Evolutionary conservation across 148 eudicot species (phyloP).

Genomic region (Persicaria tinctoria): DNA sequence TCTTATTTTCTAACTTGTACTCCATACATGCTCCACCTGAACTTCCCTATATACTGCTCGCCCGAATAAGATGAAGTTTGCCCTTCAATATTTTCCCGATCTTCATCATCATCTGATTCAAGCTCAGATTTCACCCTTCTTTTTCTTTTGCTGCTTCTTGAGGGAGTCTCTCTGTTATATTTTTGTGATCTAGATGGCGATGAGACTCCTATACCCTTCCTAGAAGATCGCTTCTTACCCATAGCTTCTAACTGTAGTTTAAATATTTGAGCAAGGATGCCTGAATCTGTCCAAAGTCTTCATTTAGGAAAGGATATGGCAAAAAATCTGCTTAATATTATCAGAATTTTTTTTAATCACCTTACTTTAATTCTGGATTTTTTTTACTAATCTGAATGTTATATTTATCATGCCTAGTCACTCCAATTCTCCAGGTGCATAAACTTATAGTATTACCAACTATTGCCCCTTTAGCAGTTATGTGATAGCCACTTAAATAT

Average conservation of each 20-base stretch:
- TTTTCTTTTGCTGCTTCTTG: conserved; percentile 11
- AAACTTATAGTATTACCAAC: neutral
- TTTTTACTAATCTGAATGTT: neutral
- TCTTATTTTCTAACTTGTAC: conserved; percentile 36
- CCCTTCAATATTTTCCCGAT: conserved; percentile 32
- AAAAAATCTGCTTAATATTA: neutral
- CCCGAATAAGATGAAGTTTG: conserved; percentile 54
- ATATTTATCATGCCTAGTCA: conserved; percentile 5
- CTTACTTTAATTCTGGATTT: neutral
- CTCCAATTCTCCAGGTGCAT: neutral
- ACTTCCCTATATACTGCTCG: conserved; percentile 44
- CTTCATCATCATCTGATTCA: conserved; percentile 68
- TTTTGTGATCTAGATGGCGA: neutral
- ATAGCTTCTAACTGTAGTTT: conserved; percentile 69
- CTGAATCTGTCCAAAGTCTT: conserved; percentile 48
- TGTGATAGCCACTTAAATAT: neutral
- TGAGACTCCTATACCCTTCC: neutral
- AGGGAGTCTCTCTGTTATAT: conserved; percentile 5
- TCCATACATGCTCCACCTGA: conserved; percentile 33
- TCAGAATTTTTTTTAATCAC: neutral
- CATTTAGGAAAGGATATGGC: neutral
- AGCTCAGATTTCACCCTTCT: conserved; percentile 35
- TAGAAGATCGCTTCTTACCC: conserved; percentile 41
- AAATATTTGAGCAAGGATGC: conserved; percentile 56
- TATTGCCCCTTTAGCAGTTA: neutral